Evolutionary conservation across 305 asterid species (phyloP).

Genomic region (Plantago lanceolata): DNA sequence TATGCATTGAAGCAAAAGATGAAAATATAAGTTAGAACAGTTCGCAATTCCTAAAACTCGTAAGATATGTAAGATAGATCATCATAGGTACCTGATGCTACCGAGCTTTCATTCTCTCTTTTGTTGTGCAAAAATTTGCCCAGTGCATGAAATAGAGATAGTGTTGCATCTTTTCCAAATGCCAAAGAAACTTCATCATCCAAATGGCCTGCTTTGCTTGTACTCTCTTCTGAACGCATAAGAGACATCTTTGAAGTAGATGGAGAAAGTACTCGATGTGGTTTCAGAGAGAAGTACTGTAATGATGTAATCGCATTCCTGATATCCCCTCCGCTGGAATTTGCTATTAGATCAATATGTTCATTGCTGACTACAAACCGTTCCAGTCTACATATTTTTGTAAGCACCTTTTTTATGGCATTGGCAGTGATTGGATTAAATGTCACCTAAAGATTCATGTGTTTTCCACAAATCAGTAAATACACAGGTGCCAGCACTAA

Average conservation of each 20-base stretch:
- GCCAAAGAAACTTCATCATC: constrained; percentile 40
- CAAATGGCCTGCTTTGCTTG: constrained; percentile 28
- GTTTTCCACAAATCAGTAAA: constrained; percentile 23
- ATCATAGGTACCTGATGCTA: constrained; percentile 47
- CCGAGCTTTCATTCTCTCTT: constrained; percentile 51
- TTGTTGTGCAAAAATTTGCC: constrained; percentile 97
- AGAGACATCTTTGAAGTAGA: constrained; percentile 27
- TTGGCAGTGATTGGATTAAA: constrained; percentile 74
- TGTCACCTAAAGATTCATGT: constrained; percentile 51
- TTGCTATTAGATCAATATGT: constrained; percentile 63
- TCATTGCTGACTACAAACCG: constrained; percentile 54
- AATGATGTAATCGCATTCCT: constrained; percentile 82
- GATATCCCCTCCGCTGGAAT: constrained; percentile 86
- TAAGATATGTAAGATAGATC: constrained; percentile 10
- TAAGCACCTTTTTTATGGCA: constrained; percentile 65
- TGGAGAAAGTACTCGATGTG: constrained; percentile 33
- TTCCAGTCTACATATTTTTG: constrained; percentile 63
- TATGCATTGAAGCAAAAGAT: constrained; percentile 20
- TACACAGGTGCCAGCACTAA: constrained; percentile 13
- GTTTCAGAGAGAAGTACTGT: constrained; percentile 72
- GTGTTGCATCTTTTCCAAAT: constrained; percentile 84
- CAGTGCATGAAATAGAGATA: constrained; percentile 82
- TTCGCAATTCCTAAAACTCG: constrained; percentile 6
- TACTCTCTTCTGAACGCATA: constrained; percentile 30
- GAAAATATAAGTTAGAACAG: constrained; percentile 6